Conservation (phyloP, 2,329 filamentous ascomycete species). For the Neonectria coccinea region DNA sequence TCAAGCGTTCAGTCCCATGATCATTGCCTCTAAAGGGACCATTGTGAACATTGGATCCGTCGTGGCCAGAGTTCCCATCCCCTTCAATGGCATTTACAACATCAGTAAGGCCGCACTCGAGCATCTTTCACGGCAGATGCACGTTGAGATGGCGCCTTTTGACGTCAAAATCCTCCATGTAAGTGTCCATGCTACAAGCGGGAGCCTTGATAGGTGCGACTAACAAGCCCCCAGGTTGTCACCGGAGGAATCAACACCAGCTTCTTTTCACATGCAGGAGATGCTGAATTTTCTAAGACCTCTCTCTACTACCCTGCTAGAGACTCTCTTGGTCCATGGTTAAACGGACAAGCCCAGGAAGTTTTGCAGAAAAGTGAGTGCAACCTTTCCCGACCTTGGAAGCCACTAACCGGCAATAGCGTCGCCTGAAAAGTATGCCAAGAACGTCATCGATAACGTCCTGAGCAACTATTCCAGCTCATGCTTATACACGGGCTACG, state of each 20-base stretch:
- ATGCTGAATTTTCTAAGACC: slow-evolving; percentile 54
- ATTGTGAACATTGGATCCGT: slow-evolving; percentile 58
- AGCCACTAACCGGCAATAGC: slow-evolving; percentile 29
- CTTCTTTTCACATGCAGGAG: slow-evolving; percentile 53
- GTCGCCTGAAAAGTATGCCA: slow-evolving; percentile 35
- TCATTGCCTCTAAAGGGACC: slow-evolving; percentile 49
- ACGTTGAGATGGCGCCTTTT: slow-evolving; percentile 54
- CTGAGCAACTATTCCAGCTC: slow-evolving; percentile 22
- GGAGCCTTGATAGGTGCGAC: neutral
- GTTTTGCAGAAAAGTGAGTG: slow-evolving; percentile 29
- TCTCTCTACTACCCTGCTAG: slow-evolving; percentile 37
- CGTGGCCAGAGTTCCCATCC: slow-evolving; percentile 39
- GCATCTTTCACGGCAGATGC: slow-evolving; percentile 54
- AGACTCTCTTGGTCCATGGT: slow-evolving; percentile 31
- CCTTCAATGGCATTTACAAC: slow-evolving; percentile 55
- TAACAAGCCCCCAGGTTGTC: slow-evolving; percentile 35
- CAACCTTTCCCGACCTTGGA: too few species aligned
- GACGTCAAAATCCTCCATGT: slow-evolving; percentile 50
- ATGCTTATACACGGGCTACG: slow-evolving; percentile 30
- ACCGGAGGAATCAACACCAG: slow-evolving; percentile 50
- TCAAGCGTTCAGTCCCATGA: slow-evolving; percentile 53
- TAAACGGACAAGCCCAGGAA: slow-evolving; percentile 28
- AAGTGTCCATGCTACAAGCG: neutral
- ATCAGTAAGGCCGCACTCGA: slow-evolving; percentile 57
- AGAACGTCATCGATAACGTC: slow-evolving; percentile 35